Conservation (phyloP, 1,284 basidiomycete genomes). For the Sporisorium reilianum region DNA sequence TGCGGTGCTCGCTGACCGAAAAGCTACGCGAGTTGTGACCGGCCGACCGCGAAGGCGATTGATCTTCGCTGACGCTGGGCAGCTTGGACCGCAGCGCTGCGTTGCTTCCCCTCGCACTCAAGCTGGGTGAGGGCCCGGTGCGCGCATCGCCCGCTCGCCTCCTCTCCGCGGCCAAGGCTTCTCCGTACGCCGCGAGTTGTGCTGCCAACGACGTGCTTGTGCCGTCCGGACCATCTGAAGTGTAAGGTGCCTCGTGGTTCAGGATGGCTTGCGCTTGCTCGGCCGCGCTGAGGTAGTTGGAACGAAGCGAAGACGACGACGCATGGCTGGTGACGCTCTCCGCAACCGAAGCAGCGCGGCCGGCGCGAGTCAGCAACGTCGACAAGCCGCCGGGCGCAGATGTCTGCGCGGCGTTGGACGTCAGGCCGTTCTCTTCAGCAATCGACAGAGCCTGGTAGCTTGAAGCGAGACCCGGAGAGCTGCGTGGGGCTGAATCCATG, state of each 20-base stretch:
- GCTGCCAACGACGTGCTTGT: slow-evolving; percentile 39
- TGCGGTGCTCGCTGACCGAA: slow-evolving; percentile 31
- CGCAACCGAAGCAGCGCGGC: slow-evolving; percentile 25
- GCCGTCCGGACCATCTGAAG: slow-evolving; percentile 35
- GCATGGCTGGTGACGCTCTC: slow-evolving; percentile 36
- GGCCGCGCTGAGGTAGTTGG: slow-evolving; percentile 45
- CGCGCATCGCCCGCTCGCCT: slow-evolving; percentile 41
- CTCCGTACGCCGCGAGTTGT: slow-evolving; percentile 58
- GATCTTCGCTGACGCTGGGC: slow-evolving; percentile 52
- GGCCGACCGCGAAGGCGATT: slow-evolving; percentile 36
- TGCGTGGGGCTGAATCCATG: slow-evolving; percentile 14
- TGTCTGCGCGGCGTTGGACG: neutral
- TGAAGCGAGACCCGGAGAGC: slow-evolving; percentile 35
- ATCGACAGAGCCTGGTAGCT: slow-evolving; percentile 41
- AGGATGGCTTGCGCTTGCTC: slow-evolving; percentile 57
- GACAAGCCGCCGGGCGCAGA: slow-evolving; percentile 9
- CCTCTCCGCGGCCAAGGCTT: slow-evolving; percentile 51
- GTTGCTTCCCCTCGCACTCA: slow-evolving; percentile 47
- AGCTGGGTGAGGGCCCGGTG: slow-evolving; percentile 37
- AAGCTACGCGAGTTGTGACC: slow-evolving; percentile 22
- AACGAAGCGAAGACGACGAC: slow-evolving; percentile 45
- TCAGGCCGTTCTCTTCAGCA: slow-evolving; percentile 41
- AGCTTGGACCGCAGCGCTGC: slow-evolving; percentile 45
- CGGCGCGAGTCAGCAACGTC: slow-evolving; percentile 9
- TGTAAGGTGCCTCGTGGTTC: slow-evolving; percentile 40